Base-by-base conservation (phyloP, 352 stramenopile species). In the Phytophthora capsici region DNA sequence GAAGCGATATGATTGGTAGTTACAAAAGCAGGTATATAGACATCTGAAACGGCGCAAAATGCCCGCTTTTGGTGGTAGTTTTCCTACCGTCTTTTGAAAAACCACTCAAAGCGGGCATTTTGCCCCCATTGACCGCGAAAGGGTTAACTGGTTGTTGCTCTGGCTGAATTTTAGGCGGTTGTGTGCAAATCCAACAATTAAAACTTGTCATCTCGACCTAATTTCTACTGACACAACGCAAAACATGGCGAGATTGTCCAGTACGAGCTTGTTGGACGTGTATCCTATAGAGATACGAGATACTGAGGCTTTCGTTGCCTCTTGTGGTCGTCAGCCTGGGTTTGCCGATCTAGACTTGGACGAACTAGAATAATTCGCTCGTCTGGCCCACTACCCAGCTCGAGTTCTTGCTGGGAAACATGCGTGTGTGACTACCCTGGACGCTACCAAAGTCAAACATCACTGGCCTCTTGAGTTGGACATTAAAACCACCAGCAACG, bases 331-430 rank as follows among this genome's bases (percentile, higher is more conserved):
- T 4, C 38, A 57, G 9, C 72, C 60, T 23, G 70, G 73, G 0
- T 75, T 80, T 30, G 78, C 75, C 4, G 78, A 88, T 37, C 57
- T 87, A 10, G 65, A 89, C 26, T 62, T 91, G 14, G 38, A 68
- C 16, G 65, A 82, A 26, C 51, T 91, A 14, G 61, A 82, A 17
- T 63, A 67, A 12, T 91, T 89, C 45, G 82, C 69, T 12, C 75
- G 82, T 19, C n/a, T 89, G 12, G 80, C 73, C 1, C 80, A 89
- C 58, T 91, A 89, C 22, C 80, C 80, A 26, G 77, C 80, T 10
- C 78, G 72, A 17, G 78, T 91, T 49, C 57, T 91, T 1, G 17
- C 58, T 3, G 50, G 77, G 2, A 46, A 75, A 17, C 71, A 88
- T 38, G 34, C 69, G 14, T 28, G 49, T 12, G 25, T 84, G 9